Base-by-base conservation (phyloP, 257 asterid species). In the Capsicum baccatum region DNA sequence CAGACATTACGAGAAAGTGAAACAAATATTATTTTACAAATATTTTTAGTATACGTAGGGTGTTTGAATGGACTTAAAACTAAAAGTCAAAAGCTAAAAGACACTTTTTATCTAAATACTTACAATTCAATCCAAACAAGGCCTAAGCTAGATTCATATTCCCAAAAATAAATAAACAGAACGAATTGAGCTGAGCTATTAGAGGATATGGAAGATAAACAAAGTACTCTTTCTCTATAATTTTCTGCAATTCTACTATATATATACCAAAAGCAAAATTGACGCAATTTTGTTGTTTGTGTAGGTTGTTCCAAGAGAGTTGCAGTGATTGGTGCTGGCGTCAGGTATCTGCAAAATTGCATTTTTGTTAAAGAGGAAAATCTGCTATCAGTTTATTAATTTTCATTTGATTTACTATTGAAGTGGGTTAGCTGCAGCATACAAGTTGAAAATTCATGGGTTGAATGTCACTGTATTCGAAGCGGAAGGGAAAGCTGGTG, bases 401-500 rank as follows among this genome's bases (percentile, higher is more conserved):
- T 76, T 74, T 13, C 8, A 6, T 50, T 74, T 12, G 9, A 0
- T 1, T 16, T 42, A 44, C 48, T 44, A 48, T 84, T 86, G 85
- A 80, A 95, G 99, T 90, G 98, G 99, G 79, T 92, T 96, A 84
- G 93, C 99, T 83, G 99, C 98, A 82, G 99, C 99, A 19, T 93
- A 92, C 92, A 96, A 93, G 93, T 83, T 96, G 91, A 93, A 92
- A 89, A 81, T 88, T 71, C 92, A 91, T 62, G 99, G 99, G 64
- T 83, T 96, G 85, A 89, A 91, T 86, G 97, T 96, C 71, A 93
- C 97, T 13, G 95, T 94, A 17, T 92, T 93, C 68, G 99, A 96
- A 87, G 95, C 95, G 52, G 96, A 94, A 67, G 94, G 85, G 85
- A 91, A 94, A 89, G 88, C 96, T 86, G 98, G 98, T 85, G 99